Evolutionary conservation across 2,329 filamentous ascomycete species (phyloP).

Genomic region (Venturia nashicola): DNA sequence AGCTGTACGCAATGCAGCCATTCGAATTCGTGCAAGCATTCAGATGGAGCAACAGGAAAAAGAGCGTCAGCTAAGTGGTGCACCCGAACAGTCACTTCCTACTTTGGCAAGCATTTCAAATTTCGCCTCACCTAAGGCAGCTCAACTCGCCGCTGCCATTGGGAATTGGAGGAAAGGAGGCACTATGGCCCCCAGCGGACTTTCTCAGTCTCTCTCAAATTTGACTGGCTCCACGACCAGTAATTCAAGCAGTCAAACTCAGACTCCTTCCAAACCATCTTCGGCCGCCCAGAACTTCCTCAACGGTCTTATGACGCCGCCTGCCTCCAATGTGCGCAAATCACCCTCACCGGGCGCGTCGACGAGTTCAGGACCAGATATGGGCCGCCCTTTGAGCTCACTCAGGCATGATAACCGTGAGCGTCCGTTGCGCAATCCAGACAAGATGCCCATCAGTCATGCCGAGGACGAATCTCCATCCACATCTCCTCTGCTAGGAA

Average conservation of each 20-base stretch:
- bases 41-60: constrained; percentile 98
- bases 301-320: constrained; percentile 80
- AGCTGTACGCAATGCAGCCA: constrained; percentile 76
- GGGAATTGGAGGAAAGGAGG: constrained; percentile 76
- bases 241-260: constrained; percentile 12
- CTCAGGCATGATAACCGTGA: background rate
- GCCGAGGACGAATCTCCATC: constrained; percentile 21
- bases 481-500: constrained; percentile 44
- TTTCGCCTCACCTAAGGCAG: constrained; percentile 71
- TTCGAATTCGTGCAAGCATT: constrained; percentile 83
- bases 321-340: constrained; percentile 58
- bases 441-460: constrained; percentile 19
- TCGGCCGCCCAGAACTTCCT: constrained; percentile 48
- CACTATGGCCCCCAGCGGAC: constrained; percentile 32
- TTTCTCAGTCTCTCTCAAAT: constrained; percentile 19
- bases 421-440: background rate
- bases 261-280: constrained; percentile 47
- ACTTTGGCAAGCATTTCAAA: constrained; percentile 66
- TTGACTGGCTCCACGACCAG: constrained; percentile 7
- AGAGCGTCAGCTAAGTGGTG: constrained; percentile 59
- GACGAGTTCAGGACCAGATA: background rate
- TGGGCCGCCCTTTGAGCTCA: background rate
- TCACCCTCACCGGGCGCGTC: constrained; percentile 34
- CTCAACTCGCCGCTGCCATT: constrained; percentile 92
- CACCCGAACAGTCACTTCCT: constrained; percentile 51